Conservation (phyloP, 768 basidiomycete species). For the Xerocomus brunneocitrinus region DNA sequence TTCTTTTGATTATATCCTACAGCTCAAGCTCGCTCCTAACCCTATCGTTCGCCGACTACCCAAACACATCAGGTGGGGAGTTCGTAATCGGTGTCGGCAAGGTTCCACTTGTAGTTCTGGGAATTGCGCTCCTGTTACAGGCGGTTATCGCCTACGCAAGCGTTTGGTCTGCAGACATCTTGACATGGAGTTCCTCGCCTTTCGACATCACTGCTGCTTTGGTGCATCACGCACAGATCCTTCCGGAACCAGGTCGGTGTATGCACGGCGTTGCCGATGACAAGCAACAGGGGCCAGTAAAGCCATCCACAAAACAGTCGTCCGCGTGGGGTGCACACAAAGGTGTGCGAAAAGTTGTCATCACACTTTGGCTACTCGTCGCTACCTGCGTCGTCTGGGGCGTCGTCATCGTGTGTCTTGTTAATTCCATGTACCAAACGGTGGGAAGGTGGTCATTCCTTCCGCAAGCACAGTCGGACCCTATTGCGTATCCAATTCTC, state of each 20-base stretch:
- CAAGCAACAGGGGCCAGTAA: background rate
- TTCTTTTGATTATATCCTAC: constrained; percentile 28
- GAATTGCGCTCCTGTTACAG: constrained; percentile 21
- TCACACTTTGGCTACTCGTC: constrained; percentile 23
- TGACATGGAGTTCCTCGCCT: constrained; percentile 32
- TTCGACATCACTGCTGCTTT: constrained; percentile 29
- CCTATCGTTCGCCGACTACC: constrained; percentile 3
- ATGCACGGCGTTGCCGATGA: constrained; percentile 22
- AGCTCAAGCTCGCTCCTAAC: constrained; percentile 24
- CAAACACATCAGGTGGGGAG: background rate
- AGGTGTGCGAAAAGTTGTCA: constrained; percentile 19
- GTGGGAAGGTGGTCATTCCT: background rate
- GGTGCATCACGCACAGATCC: constrained; percentile 23
- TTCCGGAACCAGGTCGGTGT: constrained; percentile 17
- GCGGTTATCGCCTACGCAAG: constrained; percentile 21
- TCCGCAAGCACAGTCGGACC: no score
- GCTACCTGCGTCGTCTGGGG: constrained; percentile 21
- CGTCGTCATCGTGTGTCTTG: background rate
- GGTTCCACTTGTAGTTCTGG: constrained; percentile 27
- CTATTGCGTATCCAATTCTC: constrained; percentile 5
- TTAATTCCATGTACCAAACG: background rate
- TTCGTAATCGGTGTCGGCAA: constrained; percentile 9
- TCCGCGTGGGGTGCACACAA: constrained; percentile 23
- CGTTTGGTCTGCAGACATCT: constrained; percentile 16
- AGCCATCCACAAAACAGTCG: constrained; percentile 2